phyloP scores from a whole-genome alignment of 1,284 basidiomycete genomes.

The Tylopilus sp. region DNA sequence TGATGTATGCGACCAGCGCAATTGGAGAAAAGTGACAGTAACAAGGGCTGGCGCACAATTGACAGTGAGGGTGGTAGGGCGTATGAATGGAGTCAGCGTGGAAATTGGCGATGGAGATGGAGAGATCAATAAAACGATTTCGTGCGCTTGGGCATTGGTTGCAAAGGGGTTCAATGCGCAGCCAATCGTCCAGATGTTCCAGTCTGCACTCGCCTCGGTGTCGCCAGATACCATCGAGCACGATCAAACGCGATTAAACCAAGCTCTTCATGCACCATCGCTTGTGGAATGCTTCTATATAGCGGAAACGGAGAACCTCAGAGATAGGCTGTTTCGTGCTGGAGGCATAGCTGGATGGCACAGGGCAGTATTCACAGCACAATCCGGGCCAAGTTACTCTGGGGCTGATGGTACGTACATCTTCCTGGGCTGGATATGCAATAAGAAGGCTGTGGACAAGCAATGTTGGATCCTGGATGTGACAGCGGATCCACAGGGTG shows the following conservation, averaged over 20 bases:
- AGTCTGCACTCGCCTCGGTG: not conserved
- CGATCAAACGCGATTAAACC: not conserved
- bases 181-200: not conserved
- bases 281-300: not conserved
- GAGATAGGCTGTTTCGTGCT: not conserved
- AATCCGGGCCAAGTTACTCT: not conserved
- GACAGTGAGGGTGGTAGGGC: slow-evolving; percentile 2
- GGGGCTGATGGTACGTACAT: not conserved
- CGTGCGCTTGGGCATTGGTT: slow-evolving; percentile 1
- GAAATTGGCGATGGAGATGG: slow-evolving; percentile 2
- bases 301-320: not conserved
- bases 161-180: not conserved
- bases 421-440: not conserved
- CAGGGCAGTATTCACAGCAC: not conserved
- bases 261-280: slow-evolving; percentile 1
- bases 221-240: not conserved
- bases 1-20: not conserved
- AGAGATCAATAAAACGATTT: no score
- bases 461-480: slow-evolving; percentile 5
- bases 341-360: not conserved
- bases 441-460: not conserved
- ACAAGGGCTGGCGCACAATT: not conserved
- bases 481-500: not conserved
- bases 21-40: not conserved
- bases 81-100: not conserved